Evolutionary conservation across 805 yeast species (phyloP), one percentile per base, ranked within the genome.

Genomic region (Sugiyamaella marilandica): DNA sequence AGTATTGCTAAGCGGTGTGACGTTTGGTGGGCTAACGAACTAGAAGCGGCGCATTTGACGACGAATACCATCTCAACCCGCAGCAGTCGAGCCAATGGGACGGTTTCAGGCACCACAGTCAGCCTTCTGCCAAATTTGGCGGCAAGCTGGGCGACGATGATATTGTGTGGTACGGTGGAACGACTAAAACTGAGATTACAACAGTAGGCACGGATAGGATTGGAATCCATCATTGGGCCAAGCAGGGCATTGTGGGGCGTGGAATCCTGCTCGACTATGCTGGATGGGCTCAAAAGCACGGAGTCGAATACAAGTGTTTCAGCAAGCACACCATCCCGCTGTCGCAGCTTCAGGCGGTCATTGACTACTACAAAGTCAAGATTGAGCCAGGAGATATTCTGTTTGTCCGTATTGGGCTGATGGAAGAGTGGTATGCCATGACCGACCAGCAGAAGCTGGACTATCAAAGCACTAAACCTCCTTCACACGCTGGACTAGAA

Each of bases 1-100:
- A 7, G 52, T 32, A n/a, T 24, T 24, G 29, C 29, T 24, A 24
- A 24, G 7, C 18, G 13, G 35, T 32, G 35, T 32, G 8, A 34
- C 18, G 8, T 34, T n/a, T 13, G 39, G 39, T 9, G 18, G 8
- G 39, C 39, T 34, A 34, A 34, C 39, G 29, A 24, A 34, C 18
- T 16, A 34, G 39, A n/a, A 19, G 24, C 19, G 43, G 9, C 14
- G 51, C 60, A 2, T 41, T 58, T 41, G 70, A 66, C 49, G 70
- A 66, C 47, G 69, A 62, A 47, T 56, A 56, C 47, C 47, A 39
- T 21, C 51, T 65, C 48, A 66, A 66, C 54, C 66, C 70, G 2
- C 70, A 66, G 52, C 56, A 57, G 14, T 58, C 65, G 16, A 60
- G 65, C 14, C 70, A 66, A 54, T 66, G 69, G 69, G 70, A 66